Evolutionary conservation across 306 rosid genomes (phyloP).

Genomic region (Cercis canadensis): DNA sequence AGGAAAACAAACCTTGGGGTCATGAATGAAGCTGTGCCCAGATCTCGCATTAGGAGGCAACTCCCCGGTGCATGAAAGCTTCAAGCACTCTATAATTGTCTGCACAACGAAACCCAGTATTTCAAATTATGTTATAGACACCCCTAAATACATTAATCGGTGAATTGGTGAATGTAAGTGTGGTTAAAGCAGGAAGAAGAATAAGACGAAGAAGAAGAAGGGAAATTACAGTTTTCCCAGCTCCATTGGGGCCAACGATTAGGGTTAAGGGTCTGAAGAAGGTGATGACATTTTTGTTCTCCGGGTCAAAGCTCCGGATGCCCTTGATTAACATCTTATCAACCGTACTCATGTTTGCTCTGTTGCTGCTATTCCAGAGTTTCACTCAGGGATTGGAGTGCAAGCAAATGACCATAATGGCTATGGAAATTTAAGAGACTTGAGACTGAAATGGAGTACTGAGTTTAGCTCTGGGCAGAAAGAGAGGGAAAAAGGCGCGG

Average conservation of each 20-base stretch:
- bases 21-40: conserved; percentile 97
- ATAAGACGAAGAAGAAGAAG: not conserved
- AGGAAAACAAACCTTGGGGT: conserved; percentile 70
- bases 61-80: conserved; percentile 98
- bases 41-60: conserved; percentile 96
- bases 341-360: conserved; percentile 80
- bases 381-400: too few relatives aligned
- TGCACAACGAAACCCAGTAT: conserved; percentile 20
- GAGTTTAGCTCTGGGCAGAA: too few relatives aligned
- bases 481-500: too few relatives aligned
- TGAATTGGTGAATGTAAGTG: too few relatives aligned
- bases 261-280: conserved; percentile 96
- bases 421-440: too few relatives aligned
- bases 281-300: conserved; percentile 90
- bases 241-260: conserved; percentile 97
- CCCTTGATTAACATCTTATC: conserved; percentile 97
- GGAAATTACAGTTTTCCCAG: conserved; percentile 76
- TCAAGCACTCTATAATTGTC: conserved; percentile 95
- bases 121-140: not conserved
- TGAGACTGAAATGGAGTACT: too few relatives aligned
- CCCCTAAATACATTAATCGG: not conserved
- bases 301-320: conserved; percentile 97
- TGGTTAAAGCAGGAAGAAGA: too few relatives aligned
- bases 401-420: too few relatives aligned
- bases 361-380: too few relatives aligned